These are phyloP conservation scores for Chenopodium formosanum DNA, from an alignment of 148 eudicot species.

Conservation along the genomic window DNA sequence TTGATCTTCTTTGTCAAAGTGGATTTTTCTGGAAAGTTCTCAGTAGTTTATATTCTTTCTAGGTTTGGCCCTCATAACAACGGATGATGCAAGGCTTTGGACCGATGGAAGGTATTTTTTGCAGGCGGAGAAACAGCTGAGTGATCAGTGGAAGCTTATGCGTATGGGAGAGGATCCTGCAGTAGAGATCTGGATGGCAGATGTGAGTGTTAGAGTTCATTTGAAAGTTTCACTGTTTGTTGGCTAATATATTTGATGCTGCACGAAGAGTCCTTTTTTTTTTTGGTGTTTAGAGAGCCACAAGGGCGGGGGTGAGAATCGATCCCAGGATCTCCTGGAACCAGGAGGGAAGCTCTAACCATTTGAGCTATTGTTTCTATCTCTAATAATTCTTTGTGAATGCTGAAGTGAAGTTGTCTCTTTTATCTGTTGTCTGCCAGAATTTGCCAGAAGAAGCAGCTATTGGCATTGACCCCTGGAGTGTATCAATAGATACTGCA, in stretches of 20 bases:
- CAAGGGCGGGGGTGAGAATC: too few species aligned
- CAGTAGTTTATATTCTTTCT: constrained; percentile 8
- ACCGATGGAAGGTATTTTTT: constrained; percentile 94
- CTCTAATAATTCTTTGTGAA: constrained; percentile 13
- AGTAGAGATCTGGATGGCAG: constrained; percentile 83
- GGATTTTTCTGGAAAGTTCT: constrained; percentile 2
- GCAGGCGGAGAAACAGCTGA: constrained; percentile 74
- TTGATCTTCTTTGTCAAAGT: neutral
- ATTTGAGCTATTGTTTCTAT: neutral
- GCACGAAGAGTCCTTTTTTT: too few species aligned
- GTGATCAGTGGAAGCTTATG: constrained; percentile 88
- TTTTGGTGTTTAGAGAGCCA: too few species aligned
- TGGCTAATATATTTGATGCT: neutral
- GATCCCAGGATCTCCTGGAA: too few species aligned
- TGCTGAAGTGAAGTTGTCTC: constrained; percentile 22
- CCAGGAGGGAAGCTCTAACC: too few species aligned
- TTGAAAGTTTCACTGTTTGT: neutral
- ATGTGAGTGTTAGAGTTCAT: constrained; percentile 49
- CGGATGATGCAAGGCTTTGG: constrained; percentile 84
- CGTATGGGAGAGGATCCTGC: constrained; percentile 87
- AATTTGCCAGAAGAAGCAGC: constrained; percentile 74
- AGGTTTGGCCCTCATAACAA: constrained; percentile 89
- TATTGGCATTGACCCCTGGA: constrained; percentile 89
- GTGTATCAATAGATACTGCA: constrained; percentile 90
- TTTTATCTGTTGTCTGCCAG: constrained; percentile 35